Evolutionary conservation across 495 filamentous ascomycete genomes (phyloP), one percentile per base, ranked within the genome.

Genomic region (Choiromyces venosus): DNA sequence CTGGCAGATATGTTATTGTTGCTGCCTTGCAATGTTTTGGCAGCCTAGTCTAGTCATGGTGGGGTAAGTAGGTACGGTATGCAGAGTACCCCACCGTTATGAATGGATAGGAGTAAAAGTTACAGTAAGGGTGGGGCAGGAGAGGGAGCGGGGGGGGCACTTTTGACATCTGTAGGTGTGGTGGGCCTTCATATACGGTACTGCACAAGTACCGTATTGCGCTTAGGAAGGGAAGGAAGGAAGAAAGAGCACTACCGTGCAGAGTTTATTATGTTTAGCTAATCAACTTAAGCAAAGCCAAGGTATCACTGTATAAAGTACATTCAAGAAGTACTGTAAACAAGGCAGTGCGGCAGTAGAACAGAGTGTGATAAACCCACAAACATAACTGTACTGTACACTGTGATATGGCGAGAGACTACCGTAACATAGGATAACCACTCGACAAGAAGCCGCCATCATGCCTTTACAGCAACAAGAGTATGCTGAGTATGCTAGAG

Each of bases 21-120:
- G 52, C 12, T 61, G 52, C 52, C 52, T 61, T 61, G 52, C 7
- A 29, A 16, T 33, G 52, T 25, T 33, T 61, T 33, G 25, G 25
- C 52, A 16, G 52, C 52, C 52, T 61, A 61, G 52, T 61, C 25
- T 61, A n/a, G n/a, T n/a, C n/a, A n/a, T n/a, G n/a, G n/a, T 61
- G 6, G 6, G 18, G 52, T 56, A 56, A 25, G n/a, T n/a, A n/a
- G 52, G 29, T 25, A 56, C 29, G n/a, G 14, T 29, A 56, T 33
- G 52, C 25, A 61, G 52, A 61, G 52, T 61, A 18, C 52, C 52
- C 52, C 25, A 29, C 52, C 33, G 0, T 61, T 61, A 33, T 7
- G 52, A 33, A 14, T 29, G 40, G 14, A 16, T 12, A 42, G 40
- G 40, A 16, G 40, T 16, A 33, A 9, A 52, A 52, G 8, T 44